Evolutionary conservation across 1,139 yeast genomes (phyloP).

Genomic region (Diutina pseudorugosa): DNA sequence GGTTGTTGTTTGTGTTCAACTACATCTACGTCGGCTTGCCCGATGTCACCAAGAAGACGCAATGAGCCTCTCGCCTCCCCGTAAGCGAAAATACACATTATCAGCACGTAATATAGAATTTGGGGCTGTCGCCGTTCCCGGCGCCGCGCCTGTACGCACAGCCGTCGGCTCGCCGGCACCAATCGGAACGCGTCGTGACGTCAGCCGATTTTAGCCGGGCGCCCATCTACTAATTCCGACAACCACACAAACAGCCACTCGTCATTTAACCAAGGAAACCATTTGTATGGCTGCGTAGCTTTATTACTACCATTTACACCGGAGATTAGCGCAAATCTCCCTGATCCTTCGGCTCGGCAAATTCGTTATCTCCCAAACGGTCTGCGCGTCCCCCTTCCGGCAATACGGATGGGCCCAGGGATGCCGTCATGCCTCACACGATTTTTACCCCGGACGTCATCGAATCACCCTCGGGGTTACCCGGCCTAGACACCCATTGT

Average conservation of each 20-base stretch:
- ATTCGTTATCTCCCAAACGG: no score
- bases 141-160: no score
- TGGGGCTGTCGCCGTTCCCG: no score
- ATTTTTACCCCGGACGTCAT: background rate
- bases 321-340: no score
- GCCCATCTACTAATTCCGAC: background rate
- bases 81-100: background rate
- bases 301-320: no score
- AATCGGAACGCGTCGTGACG: background rate
- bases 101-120: no score
- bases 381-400: background rate
- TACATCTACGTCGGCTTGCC: conserved; percentile 37
- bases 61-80: background rate
- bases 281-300: no score
- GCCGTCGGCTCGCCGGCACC: no score
- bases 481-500: no score
- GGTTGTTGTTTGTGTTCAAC: conserved; percentile 62
- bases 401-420: background rate
- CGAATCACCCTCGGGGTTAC: background rate
- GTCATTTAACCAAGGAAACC: no score
- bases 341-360: no score
- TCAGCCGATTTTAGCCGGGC: background rate
- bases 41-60: background rate
- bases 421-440: background rate
- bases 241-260: no score